Evolutionary conservation across 768 basidiomycete genomes (phyloP).

Genomic region (button mushroom (Agaricus bisporus)): DNA sequence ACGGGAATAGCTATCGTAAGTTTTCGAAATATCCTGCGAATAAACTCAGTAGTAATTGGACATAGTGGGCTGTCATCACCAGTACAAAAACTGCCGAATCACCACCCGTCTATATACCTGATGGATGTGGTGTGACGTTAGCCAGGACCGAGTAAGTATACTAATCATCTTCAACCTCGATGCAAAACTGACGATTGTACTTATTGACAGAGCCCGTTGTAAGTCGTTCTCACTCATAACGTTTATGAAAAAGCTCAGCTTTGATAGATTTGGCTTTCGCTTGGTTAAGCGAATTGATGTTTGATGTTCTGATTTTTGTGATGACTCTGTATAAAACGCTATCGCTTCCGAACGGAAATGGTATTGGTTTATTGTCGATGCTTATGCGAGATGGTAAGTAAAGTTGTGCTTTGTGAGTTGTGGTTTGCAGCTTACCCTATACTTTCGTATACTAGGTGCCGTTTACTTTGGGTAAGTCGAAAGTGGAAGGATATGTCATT

Average conservation of each 20-base stretch:
- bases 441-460: conserved; percentile 22
- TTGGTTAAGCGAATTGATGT: conserved; percentile 32
- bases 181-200: background rate
- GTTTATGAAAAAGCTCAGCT: background rate
- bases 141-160: conserved; percentile 9
- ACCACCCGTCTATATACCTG: background rate
- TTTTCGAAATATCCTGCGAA: conserved; percentile 2
- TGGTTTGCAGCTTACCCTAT: background rate
- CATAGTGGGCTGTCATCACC: background rate
- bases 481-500: background rate
- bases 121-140: background rate
- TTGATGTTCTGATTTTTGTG: conserved; percentile 33
- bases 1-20: conserved; percentile 21
- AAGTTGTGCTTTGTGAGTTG: background rate
- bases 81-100: background rate
- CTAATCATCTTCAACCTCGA: conserved; percentile 9
- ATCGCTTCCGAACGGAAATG: conserved; percentile 16
- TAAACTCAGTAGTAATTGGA: background rate
- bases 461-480: conserved; percentile 31
- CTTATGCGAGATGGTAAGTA: conserved; percentile 33
- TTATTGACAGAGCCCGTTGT: background rate
- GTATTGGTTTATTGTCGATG: conserved; percentile 22
- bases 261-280: conserved; percentile 25
- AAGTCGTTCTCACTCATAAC: background rate
- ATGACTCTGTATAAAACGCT: conserved; percentile 37